These are phyloP conservation scores for Hemileia vastatrix DNA, from an alignment of 1,284 basidiomycete genomes.

Conservation along the genomic window DNA sequence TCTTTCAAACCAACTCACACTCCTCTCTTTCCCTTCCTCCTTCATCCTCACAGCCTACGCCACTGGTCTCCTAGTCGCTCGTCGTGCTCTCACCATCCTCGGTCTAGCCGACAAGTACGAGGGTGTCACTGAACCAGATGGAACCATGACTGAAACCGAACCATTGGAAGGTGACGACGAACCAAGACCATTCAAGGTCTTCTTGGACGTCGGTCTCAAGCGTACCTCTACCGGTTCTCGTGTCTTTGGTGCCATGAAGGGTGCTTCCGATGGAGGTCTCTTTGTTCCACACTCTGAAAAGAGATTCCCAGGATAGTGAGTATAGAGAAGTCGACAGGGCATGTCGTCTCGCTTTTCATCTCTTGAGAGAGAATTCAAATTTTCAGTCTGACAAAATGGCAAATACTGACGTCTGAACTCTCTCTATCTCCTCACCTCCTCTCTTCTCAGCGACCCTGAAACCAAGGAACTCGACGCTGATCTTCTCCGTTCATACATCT, in stretches of 20 bases:
- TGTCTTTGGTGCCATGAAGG: conserved; percentile 98
- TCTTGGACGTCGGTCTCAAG: conserved; percentile 95
- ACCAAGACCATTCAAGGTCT: conserved; percentile 95
- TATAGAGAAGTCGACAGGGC: no score
- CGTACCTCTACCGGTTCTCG: conserved; percentile 96
- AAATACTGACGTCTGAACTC: no score
- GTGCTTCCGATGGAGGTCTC: conserved; percentile 94
- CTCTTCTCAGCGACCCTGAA: conserved; percentile 90
- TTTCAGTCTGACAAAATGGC: no score
- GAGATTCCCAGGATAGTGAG: conserved; percentile 98
- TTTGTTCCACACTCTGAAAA: conserved; percentile 96
- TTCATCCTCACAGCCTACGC: conserved; percentile 63
- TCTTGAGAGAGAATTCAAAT: no score
- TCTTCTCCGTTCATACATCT: conserved; percentile 94
- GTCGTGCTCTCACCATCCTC: conserved; percentile 88
- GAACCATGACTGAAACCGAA: conserved; percentile 71
- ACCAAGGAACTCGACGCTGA: conserved; percentile 88
- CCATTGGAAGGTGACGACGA: conserved; percentile 80
- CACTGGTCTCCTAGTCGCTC: conserved; percentile 87
- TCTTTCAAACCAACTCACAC: conserved; percentile 1
- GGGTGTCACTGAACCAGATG: conserved; percentile 86
- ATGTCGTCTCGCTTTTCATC: no score
- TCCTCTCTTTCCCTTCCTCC: background rate
- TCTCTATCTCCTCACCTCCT: no score
- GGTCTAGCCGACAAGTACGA: conserved; percentile 98